These are phyloP conservation scores for Lippia alba DNA, from an alignment of 305 asterid genomes.

Conservation along the genomic window DNA sequence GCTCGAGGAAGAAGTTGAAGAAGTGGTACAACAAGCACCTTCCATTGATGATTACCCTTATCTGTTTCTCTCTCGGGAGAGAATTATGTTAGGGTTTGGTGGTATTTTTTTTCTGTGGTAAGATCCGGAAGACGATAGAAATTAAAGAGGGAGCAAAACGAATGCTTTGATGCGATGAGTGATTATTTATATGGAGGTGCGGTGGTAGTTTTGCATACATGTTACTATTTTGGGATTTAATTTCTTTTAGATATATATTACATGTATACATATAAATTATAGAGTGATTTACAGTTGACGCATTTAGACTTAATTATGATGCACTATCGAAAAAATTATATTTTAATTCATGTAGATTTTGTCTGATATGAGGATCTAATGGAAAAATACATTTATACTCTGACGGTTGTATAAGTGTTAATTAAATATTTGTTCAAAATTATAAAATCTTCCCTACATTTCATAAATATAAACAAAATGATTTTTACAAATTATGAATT, in stretches of 20 bases:
- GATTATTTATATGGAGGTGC: conserved; percentile 51
- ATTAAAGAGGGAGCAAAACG: conserved; percentile 32
- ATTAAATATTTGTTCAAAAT: no score
- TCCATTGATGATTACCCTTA: conserved; percentile 39
- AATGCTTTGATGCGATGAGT: conserved; percentile 28
- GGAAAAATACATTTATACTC: no score
- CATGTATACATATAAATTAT: neutral
- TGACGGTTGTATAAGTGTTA: no score
- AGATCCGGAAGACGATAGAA: conserved; percentile 2
- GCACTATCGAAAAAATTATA: no score
- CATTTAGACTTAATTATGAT: no score
- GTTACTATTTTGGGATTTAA: conserved; percentile 1
- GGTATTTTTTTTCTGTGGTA: neutral
- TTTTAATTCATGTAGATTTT: no score
- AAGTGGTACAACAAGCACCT: conserved; percentile 45
- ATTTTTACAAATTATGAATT: no score
- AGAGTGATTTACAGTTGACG: no score
- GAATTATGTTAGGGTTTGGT: conserved; percentile 24
- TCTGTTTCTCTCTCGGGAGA: neutral
- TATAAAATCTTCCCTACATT: no score
- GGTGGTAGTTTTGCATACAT: conserved; percentile 11
- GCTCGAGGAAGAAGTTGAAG: conserved; percentile 37
- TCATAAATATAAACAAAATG: no score
- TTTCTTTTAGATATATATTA: neutral
- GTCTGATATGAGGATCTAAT: no score